These are phyloP conservation scores for Lasiodiplodia sp. DNA, from an alignment of 2,329 filamentous ascomycete species.

Conservation along the genomic window DNA sequence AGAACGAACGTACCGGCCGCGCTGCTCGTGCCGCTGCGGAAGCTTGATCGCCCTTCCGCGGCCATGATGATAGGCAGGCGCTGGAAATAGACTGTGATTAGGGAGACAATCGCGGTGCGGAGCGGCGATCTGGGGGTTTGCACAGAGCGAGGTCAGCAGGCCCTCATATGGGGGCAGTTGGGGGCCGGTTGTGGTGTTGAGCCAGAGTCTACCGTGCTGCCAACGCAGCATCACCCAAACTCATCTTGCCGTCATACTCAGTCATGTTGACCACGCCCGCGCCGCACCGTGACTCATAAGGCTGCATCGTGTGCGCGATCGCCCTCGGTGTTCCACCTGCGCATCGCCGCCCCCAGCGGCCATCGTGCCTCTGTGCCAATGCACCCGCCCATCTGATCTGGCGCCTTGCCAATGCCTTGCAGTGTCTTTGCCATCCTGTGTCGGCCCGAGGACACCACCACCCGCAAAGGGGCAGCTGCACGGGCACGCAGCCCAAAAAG, in stretches of 20 bases:
- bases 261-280: not conserved
- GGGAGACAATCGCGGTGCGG: slow-evolving; percentile 18
- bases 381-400: not conserved
- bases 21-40: slow-evolving; percentile 36
- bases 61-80: slow-evolving; percentile 20
- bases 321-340: slow-evolving; percentile 17
- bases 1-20: slow-evolving; percentile 36
- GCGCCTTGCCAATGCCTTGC: not conserved
- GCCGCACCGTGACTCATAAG: slow-evolving; percentile 22
- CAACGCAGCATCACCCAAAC: slow-evolving; percentile 14
- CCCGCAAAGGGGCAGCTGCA: slow-evolving; percentile 25
- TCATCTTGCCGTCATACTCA: slow-evolving; percentile 10
- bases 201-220: not conserved
- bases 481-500: slow-evolving; percentile 9
- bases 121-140: slow-evolving; percentile 27
- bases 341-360: slow-evolving; percentile 7
- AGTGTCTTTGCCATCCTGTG: not conserved
- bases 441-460: slow-evolving; percentile 19
- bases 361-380: slow-evolving; percentile 2
- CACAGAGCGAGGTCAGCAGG: slow-evolving; percentile 24
- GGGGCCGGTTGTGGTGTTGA: slow-evolving; percentile 18
- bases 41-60: slow-evolving; percentile 42
- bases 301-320: slow-evolving; percentile 19
- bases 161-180: slow-evolving; percentile 10
- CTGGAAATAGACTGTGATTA: slow-evolving; percentile 23